Conservation (phyloP, 202 grass and related monocot species). For the Zizania palustris region DNA sequence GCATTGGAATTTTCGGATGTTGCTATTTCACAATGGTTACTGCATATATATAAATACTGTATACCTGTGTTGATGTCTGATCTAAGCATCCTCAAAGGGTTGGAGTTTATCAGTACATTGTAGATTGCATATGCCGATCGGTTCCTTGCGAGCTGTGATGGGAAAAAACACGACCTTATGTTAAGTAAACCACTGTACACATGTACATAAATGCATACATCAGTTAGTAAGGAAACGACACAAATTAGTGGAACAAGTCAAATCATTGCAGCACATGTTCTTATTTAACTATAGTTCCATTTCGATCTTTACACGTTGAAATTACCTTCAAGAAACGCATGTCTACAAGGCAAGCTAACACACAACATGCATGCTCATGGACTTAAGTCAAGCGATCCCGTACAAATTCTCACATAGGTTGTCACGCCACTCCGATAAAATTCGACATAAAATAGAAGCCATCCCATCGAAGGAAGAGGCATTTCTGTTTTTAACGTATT, state of each 20-base stretch:
- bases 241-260: neutral
- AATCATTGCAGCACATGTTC: neutral
- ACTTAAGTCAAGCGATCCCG: neutral
- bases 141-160: slow-evolving; percentile 32
- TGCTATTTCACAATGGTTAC: neutral
- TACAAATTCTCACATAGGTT: neutral
- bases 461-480: neutral
- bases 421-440: neutral
- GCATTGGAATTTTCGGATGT: neutral
- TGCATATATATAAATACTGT: neutral
- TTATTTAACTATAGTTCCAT: neutral
- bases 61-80: slow-evolving; percentile 26
- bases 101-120: slow-evolving; percentile 31
- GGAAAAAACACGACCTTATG: neutral
- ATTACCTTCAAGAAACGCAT: neutral
- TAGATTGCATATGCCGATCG: slow-evolving; percentile 24
- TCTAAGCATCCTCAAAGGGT: slow-evolving; percentile 20
- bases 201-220: too few species aligned
- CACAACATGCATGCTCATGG: neutral
- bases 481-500: neutral
- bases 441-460: neutral
- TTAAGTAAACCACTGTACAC: neutral
- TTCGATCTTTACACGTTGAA: neutral
- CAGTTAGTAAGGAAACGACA: too few species aligned
- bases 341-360: neutral